Base-by-base conservation (phyloP, 2,329 filamentous ascomycete genomes). In the Verruconis gallopava region DNA sequence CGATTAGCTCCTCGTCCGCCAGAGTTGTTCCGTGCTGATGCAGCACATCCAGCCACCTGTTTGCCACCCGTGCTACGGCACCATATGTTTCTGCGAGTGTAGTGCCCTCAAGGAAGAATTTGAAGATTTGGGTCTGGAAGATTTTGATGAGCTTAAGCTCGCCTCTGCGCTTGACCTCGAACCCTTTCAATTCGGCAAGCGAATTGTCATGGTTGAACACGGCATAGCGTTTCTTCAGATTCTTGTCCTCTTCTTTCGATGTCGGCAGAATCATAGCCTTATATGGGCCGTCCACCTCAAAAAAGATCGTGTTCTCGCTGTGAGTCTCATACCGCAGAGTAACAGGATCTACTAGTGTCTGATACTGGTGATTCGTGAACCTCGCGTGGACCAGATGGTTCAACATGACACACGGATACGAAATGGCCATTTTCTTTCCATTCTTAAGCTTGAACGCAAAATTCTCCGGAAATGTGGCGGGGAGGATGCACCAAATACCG, bases 91-190 rank as follows among this genome's bases (percentile, higher is more conserved):
- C 88, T 2, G 79, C 69, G 36, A 98, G 70, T 0, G 86, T 93
- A 3, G 75, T 73, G 4, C 91, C 91, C 55, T 98, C 89, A 4
- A 98, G 68, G 65, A 98, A 98, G 64, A 98, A 96, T 58, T 94
- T 95, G 79, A 98, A 98, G 50, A 98, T 94, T 55, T 98, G 91
- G 46, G 91, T 85, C 61, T 98, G 91, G 60, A 98, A 98, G 57
- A 96, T 98, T 64, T 98, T 98, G 73, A 98, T 98, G 51, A 98
- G 79, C 66, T 98, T 98, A 51, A 98, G 68, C 65, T 98, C 91
- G 69, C 91, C 91, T 74, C 91, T 76, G 58, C 91, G 80, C 68
- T 98, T 98, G 50, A 98, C 79, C 55, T 98, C 91, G 55, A 98
- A 98, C 4, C 91, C 91, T 57, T 98, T 98, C 55, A 98, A 62